phyloP scores from a whole-genome alignment of 208 protist genomes.

The Wallacemonas sp. region DNA sequence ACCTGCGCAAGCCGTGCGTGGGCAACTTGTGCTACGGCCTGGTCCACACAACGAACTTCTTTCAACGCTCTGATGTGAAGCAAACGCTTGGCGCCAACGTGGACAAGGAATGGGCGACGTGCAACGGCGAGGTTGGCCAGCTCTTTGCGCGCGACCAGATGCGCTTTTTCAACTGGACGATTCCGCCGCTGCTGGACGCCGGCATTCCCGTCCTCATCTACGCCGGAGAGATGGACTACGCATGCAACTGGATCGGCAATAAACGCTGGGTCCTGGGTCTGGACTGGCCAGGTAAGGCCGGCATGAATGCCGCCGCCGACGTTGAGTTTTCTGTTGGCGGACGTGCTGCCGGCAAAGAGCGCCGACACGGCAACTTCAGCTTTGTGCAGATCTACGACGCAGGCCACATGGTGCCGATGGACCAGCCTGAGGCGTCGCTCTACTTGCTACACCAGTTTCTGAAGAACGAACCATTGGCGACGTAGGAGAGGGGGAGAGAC shows the following conservation, averaged over 20 bases:
- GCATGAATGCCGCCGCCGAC: slow-evolving; percentile 44
- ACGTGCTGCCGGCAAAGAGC: slow-evolving; percentile 32
- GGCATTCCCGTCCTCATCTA: slow-evolving; percentile 91
- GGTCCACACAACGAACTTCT: slow-evolving; percentile 39
- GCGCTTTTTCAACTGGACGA: slow-evolving; percentile 56
- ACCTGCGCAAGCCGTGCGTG: slow-evolving; percentile 68
- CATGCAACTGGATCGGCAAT: slow-evolving; percentile 94
- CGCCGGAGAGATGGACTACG: slow-evolving; percentile 90
- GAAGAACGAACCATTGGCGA: slow-evolving; percentile 15
- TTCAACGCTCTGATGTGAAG: slow-evolving; percentile 48
- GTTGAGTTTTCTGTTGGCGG: slow-evolving; percentile 28
- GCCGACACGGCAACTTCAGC: slow-evolving; percentile 46
- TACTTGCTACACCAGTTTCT: slow-evolving; percentile 55
- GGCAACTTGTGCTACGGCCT: slow-evolving; percentile 89
- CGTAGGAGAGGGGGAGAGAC: no score
- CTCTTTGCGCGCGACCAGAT: slow-evolving; percentile 69
- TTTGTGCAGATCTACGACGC: slow-evolving; percentile 83
- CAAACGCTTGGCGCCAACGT: slow-evolving; percentile 36
- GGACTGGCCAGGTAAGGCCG: slow-evolving; percentile 67
- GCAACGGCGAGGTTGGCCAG: slow-evolving; percentile 48
- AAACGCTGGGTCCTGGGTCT: slow-evolving; percentile 70
- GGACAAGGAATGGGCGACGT: slow-evolving; percentile 48
- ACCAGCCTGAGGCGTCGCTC: slow-evolving; percentile 64
- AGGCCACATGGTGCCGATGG: slow-evolving; percentile 90
- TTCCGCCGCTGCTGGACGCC: slow-evolving; percentile 60